Base-by-base conservation (phyloP, 1,284 basidiomycete genomes). In the Grifola frondosa region DNA sequence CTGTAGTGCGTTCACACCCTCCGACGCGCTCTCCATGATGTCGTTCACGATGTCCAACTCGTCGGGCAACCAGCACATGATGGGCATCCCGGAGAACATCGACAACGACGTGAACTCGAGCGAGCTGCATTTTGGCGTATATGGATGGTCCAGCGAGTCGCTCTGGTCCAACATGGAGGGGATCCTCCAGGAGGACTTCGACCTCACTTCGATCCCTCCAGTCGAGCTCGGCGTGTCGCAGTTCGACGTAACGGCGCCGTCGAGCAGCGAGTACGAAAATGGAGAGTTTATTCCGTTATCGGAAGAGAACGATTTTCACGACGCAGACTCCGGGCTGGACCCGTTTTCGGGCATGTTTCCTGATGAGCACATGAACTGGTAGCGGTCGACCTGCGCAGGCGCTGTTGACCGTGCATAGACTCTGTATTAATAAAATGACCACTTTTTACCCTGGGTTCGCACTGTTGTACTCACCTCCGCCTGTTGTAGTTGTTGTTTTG, bases 171-270 rank as follows among this genome's bases (percentile, higher is more conserved):
- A 64, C 24, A 35, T 43, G 12, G 65, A 66, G 28, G 53, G 66
- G 44, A 60, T 76, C 45, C 63, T 62, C 32, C 65, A 62, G 29
- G 74, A 74, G 52, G 72, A 76, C 60, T 75, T 76, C 58, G 73
- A 73, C 55, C 57, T 76, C 48, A 53, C 39, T 40, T 56, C 68
- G 22, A 75, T 75, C 48, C 73, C 72, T 30, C 72, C 74, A 0
- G 66, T 76, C 58, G 69, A 75, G 45, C 58, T 75, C 35, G 72
- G 72, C 19, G 51, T 72, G 37, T 49, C 51, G 31, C 50, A 57
- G 49, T 58, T 57, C 42, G 57, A 60, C 15, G 45, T 50, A 33
- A 34, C 52, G 48, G 45, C 44, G 37, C 44, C 36, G 37, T 13
- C 35, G 23, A 21, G 24, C 34, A 41, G 26, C 46, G 54, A 52